A percentile compares a stretch with the other conserved stretches of the same genome.
These are phyloP conservation scores for Hyaloscypha hepaticicola DNA, from an alignment of 495 filamentous ascomycete genomes.

Conservation along the genomic window DNA sequence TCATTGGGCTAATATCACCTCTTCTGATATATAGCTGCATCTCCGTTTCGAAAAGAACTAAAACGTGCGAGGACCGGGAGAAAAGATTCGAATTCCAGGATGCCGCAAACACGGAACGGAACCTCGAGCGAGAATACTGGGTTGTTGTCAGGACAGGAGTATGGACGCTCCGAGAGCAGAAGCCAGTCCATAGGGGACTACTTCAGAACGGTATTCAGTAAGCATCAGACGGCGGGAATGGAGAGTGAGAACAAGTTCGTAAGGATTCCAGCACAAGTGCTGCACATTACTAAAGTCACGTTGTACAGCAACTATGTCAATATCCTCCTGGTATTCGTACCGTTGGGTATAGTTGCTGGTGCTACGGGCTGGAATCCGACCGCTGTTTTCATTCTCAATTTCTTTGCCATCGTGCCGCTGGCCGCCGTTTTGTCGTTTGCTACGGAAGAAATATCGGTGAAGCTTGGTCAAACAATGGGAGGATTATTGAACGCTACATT, in stretches of 20 bases:
- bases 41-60: constrained; percentile 22
- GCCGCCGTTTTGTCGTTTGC: constrained; percentile 92
- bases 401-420: constrained; percentile 92
- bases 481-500: constrained; percentile 95
- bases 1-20: constrained; percentile 23
- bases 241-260: constrained; percentile 52
- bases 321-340: constrained; percentile 83
- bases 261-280: constrained; percentile 52
- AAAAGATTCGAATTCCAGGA: background rate
- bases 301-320: constrained; percentile 76
- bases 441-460: constrained; percentile 84
- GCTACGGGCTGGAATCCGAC: constrained; percentile 69
- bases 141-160: constrained; percentile 17
- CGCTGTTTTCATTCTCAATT: constrained; percentile 84
- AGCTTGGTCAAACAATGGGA: constrained; percentile 85
- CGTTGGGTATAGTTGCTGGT: constrained; percentile 81
- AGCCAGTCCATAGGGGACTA: constrained; percentile 9
- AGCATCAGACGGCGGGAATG: constrained; percentile 44
- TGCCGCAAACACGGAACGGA: constrained; percentile 11
- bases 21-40: constrained; percentile 27
- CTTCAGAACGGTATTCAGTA: constrained; percentile 42
- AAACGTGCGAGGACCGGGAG: constrained; percentile 11
- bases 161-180: constrained; percentile 14
- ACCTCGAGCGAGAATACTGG: constrained; percentile 17
- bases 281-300: constrained; percentile 52